Percentiles rank a stretch among this genome's conserved stretches.
phyloP scores from a whole-genome alignment of 169 alveolate genomes.

The Neospora caninum region DNA sequence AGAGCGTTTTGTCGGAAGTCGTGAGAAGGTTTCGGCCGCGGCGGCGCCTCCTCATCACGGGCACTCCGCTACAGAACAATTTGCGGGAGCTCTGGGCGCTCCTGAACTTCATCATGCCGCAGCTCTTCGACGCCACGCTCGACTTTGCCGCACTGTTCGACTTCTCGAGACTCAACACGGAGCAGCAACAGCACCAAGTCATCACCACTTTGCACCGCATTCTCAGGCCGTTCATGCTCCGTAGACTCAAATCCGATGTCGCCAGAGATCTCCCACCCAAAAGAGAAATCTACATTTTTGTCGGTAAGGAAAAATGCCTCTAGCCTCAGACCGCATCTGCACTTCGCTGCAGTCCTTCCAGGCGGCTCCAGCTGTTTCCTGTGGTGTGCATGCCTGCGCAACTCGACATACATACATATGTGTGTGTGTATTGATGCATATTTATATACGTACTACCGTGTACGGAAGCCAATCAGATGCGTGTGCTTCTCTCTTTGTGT shows the following conservation, averaged over 20 bases:
- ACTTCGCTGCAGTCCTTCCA: too few species aligned
- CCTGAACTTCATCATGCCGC: slow-evolving; percentile 97
- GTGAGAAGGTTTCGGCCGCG: slow-evolving; percentile 90
- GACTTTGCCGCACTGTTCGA: slow-evolving; percentile 50
- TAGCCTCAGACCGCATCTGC: too few species aligned
- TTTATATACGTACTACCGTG: too few species aligned
- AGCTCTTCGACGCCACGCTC: slow-evolving; percentile 38
- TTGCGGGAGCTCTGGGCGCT: slow-evolving; percentile 98
- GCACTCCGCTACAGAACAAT: slow-evolving; percentile 98
- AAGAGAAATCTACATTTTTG: slow-evolving; percentile 56
- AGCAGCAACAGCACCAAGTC: slow-evolving; percentile 75
- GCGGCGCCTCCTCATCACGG: slow-evolving; percentile 95
- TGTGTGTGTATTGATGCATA: neutral
- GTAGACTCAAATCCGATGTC: slow-evolving; percentile 81
- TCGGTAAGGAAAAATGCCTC: slow-evolving; percentile 30
- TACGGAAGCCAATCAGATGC: too few species aligned
- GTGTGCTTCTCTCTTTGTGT: too few species aligned
- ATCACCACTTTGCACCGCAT: slow-evolving; percentile 94
- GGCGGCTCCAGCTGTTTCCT: too few species aligned
- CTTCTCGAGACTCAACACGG: slow-evolving; percentile 68
- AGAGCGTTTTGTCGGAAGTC: slow-evolving; percentile 89
- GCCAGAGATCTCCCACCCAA: slow-evolving; percentile 60
- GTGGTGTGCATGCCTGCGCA: too few species aligned
- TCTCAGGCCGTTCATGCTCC: slow-evolving; percentile 98
- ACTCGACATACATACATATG: too few species aligned